Base-by-base conservation (phyloP, 2,329 filamentous ascomycete species). In the Stagonosporopsis chrysanthemi region DNA sequence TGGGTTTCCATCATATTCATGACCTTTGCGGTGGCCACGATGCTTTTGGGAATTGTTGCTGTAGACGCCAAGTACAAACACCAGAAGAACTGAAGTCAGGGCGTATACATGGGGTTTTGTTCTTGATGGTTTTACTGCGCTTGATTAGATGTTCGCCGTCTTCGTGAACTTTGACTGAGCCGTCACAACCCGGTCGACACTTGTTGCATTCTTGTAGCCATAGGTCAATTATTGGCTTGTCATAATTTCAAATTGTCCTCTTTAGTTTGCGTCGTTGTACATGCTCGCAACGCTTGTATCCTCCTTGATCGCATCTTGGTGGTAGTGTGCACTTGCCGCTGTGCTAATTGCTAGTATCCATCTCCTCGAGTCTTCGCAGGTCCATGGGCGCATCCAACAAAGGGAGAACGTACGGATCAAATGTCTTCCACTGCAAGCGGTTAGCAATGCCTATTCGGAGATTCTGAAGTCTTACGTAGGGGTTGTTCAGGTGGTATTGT, bases 391-490 rank as follows among this genome's bases (percentile, higher is more conserved):
- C 83, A 64, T 87, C 88, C 47, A 92, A 77, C 56, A 91, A 71
- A 2, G 89, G 89, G 44, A 86, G 80, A 28, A 91, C 88, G 67
- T 90, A 91, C 6, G 88, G 87, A 72, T 91, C 88, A 67, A 91
- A 91, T 0, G 88, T 90, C 79, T 90, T 84, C 87, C 87, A 90
- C 31, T 33, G 31, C 31, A 33, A 15, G 14, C 3, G 15, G 14
- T 33, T 3, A 33, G 31, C 2, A 33, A 2, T 4, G 14, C 14
- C 6, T 33, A 5, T 33, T 33, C 3, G 6, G 14, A n/a, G 14
- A 14, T 15, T 5, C 15, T 15, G 31, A 15, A 6, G 31, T 15
- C 31, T 33, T 33, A 33, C 31, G 80, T 90, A 90, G 0, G 88
- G 88, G 75, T 90, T 90, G 69, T 72, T 75, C 7, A 81, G 73